Evolutionary conservation across 2,329 filamentous ascomycete genomes (phyloP).

Genomic region (Aureobasidium melanogenum): DNA sequence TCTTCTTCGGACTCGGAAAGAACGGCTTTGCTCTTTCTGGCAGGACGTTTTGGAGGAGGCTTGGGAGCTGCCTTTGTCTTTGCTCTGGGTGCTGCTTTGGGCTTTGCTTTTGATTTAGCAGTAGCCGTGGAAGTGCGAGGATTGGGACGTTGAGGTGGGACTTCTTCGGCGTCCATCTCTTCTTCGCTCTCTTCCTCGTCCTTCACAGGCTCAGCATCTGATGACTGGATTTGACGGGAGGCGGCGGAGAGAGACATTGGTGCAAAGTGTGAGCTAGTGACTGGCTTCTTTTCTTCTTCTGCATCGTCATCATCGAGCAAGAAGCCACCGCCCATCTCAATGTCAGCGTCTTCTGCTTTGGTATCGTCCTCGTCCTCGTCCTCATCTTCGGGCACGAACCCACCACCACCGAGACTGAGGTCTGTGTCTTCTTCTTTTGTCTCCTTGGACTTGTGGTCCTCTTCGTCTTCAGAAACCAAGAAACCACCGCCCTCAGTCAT

Average conservation of each 20-base stretch:
- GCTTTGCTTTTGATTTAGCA: not conserved
- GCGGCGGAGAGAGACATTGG: constrained; percentile 30
- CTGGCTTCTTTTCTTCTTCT: constrained; percentile 19
- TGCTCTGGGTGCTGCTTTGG: constrained; percentile 5
- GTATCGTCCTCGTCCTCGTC: constrained; percentile 28
- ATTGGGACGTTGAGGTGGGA: not conserved
- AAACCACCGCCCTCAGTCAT: constrained; percentile 30
- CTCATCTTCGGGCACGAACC: constrained; percentile 28
- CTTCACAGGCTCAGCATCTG: constrained; percentile 6
- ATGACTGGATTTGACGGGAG: constrained; percentile 10
- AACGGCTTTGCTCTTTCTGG: not conserved
- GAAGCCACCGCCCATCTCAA: constrained; percentile 12
- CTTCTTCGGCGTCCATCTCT: constrained; percentile 5
- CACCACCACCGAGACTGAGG: constrained; percentile 26
- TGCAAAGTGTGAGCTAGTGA: constrained; percentile 17
- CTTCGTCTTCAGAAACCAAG: constrained; percentile 30
- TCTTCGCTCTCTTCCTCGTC: constrained; percentile 12
- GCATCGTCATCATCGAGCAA: constrained; percentile 19
- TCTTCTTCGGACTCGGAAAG: not conserved
- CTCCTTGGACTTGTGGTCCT: constrained; percentile 23
- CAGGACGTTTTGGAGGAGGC: not conserved
- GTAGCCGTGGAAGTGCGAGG: not conserved
- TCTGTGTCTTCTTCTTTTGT: not conserved
- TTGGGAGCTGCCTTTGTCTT: constrained; percentile 5
- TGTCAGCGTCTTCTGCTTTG: constrained; percentile 1